Conservation (phyloP, 2,329 filamentous ascomycete genomes). For the Ceratocystis diversiconidia region DNA sequence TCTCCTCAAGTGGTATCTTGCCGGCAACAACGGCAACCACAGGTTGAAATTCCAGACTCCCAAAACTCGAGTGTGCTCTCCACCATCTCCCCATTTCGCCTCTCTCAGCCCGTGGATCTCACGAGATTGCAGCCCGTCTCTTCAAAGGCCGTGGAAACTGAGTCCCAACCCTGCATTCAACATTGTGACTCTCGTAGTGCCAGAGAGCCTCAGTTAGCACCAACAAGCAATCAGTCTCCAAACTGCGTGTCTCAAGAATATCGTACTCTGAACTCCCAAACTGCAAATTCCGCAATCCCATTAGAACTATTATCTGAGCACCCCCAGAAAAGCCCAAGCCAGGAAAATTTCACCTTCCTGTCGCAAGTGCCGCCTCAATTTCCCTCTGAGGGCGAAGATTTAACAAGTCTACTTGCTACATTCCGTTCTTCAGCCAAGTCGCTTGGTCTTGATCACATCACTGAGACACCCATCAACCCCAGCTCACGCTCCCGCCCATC, state of each 20-base stretch:
- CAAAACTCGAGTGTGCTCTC: conserved; percentile 7
- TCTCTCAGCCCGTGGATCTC: not conserved
- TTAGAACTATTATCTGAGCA: not conserved
- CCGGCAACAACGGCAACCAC: not conserved
- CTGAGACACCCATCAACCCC: not conserved
- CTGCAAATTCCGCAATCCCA: not conserved
- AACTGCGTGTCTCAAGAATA: not conserved
- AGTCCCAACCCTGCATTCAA: not conserved
- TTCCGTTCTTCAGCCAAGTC: conserved; percentile 7
- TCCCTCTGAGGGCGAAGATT: not conserved
- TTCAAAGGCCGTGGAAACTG: not conserved
- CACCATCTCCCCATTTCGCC: not conserved
- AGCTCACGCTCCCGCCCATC: not conserved
- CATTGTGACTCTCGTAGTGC: not conserved
- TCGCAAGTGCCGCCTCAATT: conserved; percentile 9
- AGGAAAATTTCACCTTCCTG: not conserved
- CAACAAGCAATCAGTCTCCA: not conserved
- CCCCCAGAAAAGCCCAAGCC: not conserved
- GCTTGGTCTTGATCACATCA: not conserved
- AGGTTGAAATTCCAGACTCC: conserved; percentile 14
- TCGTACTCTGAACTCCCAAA: not conserved
- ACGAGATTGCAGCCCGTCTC: not conserved
- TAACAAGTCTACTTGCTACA: conserved; percentile 1
- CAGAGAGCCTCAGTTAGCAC: not conserved
- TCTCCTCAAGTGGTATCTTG: not conserved